Percentiles rank a stretch among this genome's conserved stretches.
Evolutionary conservation across 2,329 filamentous ascomycete genomes (phyloP).

Genomic region (Leptodontidium sp.): DNA sequence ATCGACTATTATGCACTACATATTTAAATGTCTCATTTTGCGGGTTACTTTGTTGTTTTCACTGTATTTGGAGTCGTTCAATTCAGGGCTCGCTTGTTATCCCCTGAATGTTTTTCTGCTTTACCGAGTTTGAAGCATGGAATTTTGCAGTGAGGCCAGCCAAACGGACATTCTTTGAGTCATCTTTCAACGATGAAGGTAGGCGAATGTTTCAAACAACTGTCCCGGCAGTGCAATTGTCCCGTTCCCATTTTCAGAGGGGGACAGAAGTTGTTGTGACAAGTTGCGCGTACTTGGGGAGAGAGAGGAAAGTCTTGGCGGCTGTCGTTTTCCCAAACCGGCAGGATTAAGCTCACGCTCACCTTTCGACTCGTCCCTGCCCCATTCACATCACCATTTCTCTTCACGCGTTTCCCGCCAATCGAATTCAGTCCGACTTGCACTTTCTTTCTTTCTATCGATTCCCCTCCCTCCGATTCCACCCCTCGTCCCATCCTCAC

Average conservation of each 20-base stretch:
- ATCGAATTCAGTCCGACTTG: background rate
- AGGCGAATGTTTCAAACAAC: too few relatives aligned
- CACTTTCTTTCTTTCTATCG: background rate
- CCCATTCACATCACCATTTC: constrained; percentile 3
- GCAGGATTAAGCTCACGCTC: background rate
- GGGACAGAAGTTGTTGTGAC: too few relatives aligned
- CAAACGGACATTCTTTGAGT: background rate
- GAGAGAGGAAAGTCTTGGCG: constrained; percentile 10
- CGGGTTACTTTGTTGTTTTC: background rate
- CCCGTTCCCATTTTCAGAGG: too few relatives aligned
- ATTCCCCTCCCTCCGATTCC: too few relatives aligned
- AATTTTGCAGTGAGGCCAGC: background rate
- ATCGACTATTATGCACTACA: too few relatives aligned
- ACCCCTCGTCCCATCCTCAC: background rate
- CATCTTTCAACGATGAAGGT: background rate
- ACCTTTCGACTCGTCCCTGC: constrained; percentile 11
- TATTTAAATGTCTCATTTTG: too few relatives aligned
- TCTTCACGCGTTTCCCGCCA: background rate
- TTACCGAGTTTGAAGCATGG: background rate
- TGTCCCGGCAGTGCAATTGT: too few relatives aligned
- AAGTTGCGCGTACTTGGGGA: too few relatives aligned
- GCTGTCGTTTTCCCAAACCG: background rate
- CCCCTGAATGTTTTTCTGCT: background rate
- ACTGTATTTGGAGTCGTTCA: background rate
- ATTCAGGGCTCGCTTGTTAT: background rate